Conservation (phyloP, 257 asterid species). For the Plantago major region DNA sequence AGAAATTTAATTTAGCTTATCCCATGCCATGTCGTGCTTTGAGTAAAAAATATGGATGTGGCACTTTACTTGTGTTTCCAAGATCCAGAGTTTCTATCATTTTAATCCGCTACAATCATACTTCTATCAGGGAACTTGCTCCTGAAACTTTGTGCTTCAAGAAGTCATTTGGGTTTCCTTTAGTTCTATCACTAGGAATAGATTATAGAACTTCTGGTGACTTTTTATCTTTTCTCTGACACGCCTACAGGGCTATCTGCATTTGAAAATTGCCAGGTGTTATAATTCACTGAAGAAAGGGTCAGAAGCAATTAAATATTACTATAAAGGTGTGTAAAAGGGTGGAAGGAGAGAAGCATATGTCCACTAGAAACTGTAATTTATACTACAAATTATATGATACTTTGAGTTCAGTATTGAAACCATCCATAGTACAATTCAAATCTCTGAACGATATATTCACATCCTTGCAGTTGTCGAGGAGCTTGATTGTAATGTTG, state of each 20-base stretch:
- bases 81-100: no score
- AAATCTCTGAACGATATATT: background rate
- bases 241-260: slow-evolving; percentile 60
- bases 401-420: background rate
- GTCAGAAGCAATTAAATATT: slow-evolving; percentile 53
- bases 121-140: no score
- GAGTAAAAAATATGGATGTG: no score
- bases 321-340: slow-evolving; percentile 42
- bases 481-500: slow-evolving; percentile 49
- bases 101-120: no score
- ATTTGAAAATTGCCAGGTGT: slow-evolving; percentile 66
- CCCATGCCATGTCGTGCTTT: no score
- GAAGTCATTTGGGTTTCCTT: background rate
- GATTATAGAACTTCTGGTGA: background rate
- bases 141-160: no score
- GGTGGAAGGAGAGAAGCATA: slow-evolving; percentile 8
- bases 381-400: slow-evolving; percentile 4
- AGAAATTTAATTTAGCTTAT: no score
- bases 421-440: background rate
- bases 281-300: slow-evolving; percentile 39
- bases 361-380: slow-evolving; percentile 10
- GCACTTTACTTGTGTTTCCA: no score
- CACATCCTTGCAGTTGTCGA: slow-evolving; percentile 41
- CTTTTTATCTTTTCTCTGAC: no score
- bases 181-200: background rate